Conservation (phyloP, 2,329 filamentous ascomycete species). For the Neurospora sp. region DNA sequence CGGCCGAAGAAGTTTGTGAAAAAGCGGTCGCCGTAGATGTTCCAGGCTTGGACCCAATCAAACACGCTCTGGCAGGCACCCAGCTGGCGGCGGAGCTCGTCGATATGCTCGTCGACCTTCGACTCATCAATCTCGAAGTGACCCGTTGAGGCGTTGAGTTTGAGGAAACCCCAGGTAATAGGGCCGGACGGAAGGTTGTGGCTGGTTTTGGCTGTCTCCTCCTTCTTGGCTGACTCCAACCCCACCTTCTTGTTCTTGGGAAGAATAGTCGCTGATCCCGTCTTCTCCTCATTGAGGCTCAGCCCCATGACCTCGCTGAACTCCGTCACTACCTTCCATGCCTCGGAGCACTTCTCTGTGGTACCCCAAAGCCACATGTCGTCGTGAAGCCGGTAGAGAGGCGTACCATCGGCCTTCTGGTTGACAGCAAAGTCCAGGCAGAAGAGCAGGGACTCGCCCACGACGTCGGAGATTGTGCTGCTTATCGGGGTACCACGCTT, state of each 20-base stretch:
- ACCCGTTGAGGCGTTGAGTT: slow-evolving; percentile 39
- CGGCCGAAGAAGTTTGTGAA: slow-evolving; percentile 43
- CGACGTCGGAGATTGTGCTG: slow-evolving; percentile 42
- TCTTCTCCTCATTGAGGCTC: slow-evolving; percentile 41
- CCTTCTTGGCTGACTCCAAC: not conserved
- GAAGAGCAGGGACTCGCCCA: slow-evolving; percentile 50
- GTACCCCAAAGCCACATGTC: slow-evolving; percentile 55
- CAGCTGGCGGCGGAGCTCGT: slow-evolving; percentile 49
- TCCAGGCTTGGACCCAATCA: slow-evolving; percentile 40
- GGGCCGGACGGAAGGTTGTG: slow-evolving; percentile 34
- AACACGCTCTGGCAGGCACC: slow-evolving; percentile 37
- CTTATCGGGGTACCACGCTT: slow-evolving; percentile 45
- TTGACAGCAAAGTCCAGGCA: slow-evolving; percentile 54
- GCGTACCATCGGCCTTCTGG: slow-evolving; percentile 37
- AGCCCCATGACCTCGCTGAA: slow-evolving; percentile 48
- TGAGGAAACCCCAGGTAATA: slow-evolving; percentile 46
- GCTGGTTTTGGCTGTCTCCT: slow-evolving; percentile 16
- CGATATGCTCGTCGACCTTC: slow-evolving; percentile 49
- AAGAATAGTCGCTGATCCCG: slow-evolving; percentile 34
- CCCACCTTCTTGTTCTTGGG: slow-evolving; percentile 6
- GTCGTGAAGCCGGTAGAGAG: slow-evolving; percentile 50
- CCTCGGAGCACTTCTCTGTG: slow-evolving; percentile 35
- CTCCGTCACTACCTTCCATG: slow-evolving; percentile 46
- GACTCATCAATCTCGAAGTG: slow-evolving; percentile 49
- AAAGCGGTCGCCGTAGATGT: slow-evolving; percentile 41